Conservation (phyloP, 768 basidiomycete genomes). For the Lentinula sp. region DNA sequence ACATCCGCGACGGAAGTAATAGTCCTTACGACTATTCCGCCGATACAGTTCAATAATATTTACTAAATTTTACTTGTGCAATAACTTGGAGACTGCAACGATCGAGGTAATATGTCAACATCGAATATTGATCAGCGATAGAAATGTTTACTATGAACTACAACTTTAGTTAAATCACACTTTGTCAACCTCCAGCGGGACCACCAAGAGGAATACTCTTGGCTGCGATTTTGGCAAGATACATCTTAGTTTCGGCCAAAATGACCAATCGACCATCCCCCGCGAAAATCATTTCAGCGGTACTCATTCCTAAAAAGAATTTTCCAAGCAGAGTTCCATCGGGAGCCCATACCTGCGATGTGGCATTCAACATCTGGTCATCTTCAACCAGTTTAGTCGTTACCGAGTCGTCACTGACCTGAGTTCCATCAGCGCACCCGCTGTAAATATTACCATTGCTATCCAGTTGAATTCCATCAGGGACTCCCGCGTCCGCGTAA, state of each 20-base stretch:
- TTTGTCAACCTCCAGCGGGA: background rate
- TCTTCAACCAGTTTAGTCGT: background rate
- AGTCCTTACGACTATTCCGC: background rate
- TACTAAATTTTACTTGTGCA: background rate
- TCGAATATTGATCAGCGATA: too few relatives aligned
- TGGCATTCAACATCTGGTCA: background rate
- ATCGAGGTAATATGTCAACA: too few relatives aligned
- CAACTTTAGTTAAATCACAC: background rate
- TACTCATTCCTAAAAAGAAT: slow-evolving; percentile 44
- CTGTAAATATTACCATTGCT: slow-evolving; percentile 43
- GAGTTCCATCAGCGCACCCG: slow-evolving; percentile 55
- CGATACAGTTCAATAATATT: background rate
- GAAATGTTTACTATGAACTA: too few relatives aligned
- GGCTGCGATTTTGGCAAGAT: slow-evolving; percentile 39
- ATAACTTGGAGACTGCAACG: too few relatives aligned
- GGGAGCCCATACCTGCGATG: slow-evolving; percentile 42
- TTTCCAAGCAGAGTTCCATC: slow-evolving; percentile 58
- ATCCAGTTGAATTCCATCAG: slow-evolving; percentile 50
- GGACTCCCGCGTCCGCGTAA: slow-evolving; percentile 36
- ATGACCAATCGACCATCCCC: slow-evolving; percentile 36
- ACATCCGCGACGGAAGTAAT: background rate
- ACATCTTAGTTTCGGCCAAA: slow-evolving; percentile 41
- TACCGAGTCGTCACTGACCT: slow-evolving; percentile 27
- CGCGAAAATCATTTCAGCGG: slow-evolving; percentile 43
- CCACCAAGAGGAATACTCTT: slow-evolving; percentile 13